Evolutionary conservation across 768 basidiomycete species (phyloP).

Genomic region (Chalciporus piperatus): DNA sequence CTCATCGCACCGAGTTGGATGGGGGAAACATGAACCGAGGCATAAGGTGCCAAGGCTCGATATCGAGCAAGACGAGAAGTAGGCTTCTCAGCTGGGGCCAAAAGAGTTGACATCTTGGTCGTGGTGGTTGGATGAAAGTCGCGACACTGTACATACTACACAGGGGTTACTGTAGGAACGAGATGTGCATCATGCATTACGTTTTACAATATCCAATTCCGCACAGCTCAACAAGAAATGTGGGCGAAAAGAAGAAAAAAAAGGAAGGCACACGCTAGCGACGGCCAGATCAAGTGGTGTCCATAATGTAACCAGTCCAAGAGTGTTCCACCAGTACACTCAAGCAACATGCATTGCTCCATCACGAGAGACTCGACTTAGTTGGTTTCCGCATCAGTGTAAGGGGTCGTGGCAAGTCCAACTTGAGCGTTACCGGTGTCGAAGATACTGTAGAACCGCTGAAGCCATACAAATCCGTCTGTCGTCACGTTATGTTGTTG

Average conservation of each 20-base stretch:
- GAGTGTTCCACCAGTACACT: neutral
- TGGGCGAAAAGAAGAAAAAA: too few species aligned
- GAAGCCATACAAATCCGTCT: slow-evolving; percentile 59
- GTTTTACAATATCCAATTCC: too few species aligned
- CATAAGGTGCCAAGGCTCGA: slow-evolving; percentile 37
- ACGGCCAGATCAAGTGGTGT: too few species aligned
- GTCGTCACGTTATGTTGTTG: neutral
- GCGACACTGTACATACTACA: neutral
- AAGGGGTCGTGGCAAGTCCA: slow-evolving; percentile 30
- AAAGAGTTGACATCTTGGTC: slow-evolving; percentile 1
- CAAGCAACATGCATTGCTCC: neutral
- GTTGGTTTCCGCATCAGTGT: slow-evolving; percentile 45
- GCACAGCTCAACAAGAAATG: too few species aligned
- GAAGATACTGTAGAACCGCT: slow-evolving; percentile 58
- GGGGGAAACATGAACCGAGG: slow-evolving; percentile 47
- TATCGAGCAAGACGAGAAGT: slow-evolving; percentile 32
- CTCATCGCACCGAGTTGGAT: slow-evolving; percentile 47
- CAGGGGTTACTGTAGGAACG: too few species aligned
- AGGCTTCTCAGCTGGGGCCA: slow-evolving; percentile 27
- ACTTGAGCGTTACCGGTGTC: slow-evolving; percentile 35
- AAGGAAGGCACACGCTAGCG: too few species aligned
- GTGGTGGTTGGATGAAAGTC: neutral
- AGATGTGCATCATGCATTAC: too few species aligned
- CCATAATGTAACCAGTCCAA: too few species aligned
- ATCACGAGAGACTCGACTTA: slow-evolving; percentile 9